phyloP scores from a whole-genome alignment of 2,329 filamentous ascomycete species.

The Penicillium sp. region DNA sequence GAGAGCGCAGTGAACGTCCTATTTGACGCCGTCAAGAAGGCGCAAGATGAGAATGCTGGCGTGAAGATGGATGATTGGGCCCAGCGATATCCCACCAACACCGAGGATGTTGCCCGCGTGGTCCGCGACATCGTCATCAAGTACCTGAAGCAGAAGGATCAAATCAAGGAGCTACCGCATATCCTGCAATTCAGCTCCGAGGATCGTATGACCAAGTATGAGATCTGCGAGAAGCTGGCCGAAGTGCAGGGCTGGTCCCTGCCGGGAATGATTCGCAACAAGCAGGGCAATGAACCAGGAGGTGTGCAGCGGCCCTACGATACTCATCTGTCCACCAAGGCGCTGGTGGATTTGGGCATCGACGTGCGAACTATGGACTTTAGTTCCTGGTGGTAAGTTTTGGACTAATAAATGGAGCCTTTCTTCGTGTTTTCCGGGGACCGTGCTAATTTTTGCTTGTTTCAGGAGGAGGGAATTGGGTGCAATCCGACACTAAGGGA shows the following conservation, averaged over 20 bases:
- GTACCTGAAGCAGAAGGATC: slow-evolving; percentile 58
- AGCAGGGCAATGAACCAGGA: slow-evolving; percentile 70
- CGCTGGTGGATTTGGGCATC: slow-evolving; percentile 71
- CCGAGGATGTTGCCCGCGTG: slow-evolving; percentile 80
- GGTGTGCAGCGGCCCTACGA: slow-evolving; percentile 81
- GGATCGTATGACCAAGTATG: slow-evolving; percentile 84
- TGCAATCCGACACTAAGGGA: slow-evolving; percentile 18
- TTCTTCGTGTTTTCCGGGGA: slow-evolving; percentile 10
- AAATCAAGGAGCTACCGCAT: slow-evolving; percentile 60
- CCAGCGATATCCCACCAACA: slow-evolving; percentile 82
- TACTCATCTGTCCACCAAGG: slow-evolving; percentile 79
- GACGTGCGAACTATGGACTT: slow-evolving; percentile 75
- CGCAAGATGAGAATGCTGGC: slow-evolving; percentile 61
- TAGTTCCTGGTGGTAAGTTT: slow-evolving; percentile 70
- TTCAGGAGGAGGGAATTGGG: slow-evolving; percentile 35
- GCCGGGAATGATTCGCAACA: slow-evolving; percentile 65
- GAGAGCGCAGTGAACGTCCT: slow-evolving; percentile 85
- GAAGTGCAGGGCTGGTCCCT: slow-evolving; percentile 76
- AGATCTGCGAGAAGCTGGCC: slow-evolving; percentile 77
- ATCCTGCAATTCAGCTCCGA: slow-evolving; percentile 86
- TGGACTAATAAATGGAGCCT: neutral
- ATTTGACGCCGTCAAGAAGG: slow-evolving; percentile 73
- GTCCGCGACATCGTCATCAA: slow-evolving; percentile 71
- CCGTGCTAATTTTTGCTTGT: slow-evolving; percentile 11
- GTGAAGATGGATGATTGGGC: slow-evolving; percentile 87